Base-by-base conservation (phyloP, 345 rosid genomes). In the Brassica cretica region DNA sequence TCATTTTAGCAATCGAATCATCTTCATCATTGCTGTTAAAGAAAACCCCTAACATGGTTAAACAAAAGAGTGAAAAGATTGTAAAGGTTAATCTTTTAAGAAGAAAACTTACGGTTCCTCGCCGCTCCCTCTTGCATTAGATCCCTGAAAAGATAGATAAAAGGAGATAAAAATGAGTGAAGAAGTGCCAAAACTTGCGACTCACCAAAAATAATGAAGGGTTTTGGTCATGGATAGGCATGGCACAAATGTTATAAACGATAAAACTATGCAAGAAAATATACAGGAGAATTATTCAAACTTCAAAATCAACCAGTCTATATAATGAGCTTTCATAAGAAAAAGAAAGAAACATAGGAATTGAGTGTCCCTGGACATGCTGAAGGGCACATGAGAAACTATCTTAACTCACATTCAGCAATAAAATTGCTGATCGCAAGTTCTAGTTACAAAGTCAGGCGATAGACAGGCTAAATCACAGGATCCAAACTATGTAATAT, bases 1-100 rank as follows among this genome's bases (percentile, higher is more conserved):
- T 89, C 98, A 91, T 93, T 84, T 83, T 87, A 68, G 92, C 85
- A 58, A 95, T 74, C 51, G 97, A 84, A 83, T 94, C 96, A 39
- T 83, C 84, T 29, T 87, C 93, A 33, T 72, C 90, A 85, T 81
- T 86, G 77, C 99, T 88, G 85, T 73, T 39, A 49, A 74, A 64
- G 68, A 72, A 82, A 79, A 69, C 37, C 78, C 51, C 14, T 30
- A 81, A 59, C 16, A 25, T 49, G 11, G 41, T 81, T 69, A 83
- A 78, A 78, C 30, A 33, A 68, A 64, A 80, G 19, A 68, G 19
- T 67, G 46, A 73, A 53, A 49, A 51, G 74, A 5, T 5, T 49
- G 46, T 25, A 49, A 76, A 46, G 41, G 29, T 63, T 61, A 58
- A 37, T 64, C 56, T n/a, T 51, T 51, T 51, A 75, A 37, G 46